Evolutionary conservation across 768 basidiomycete species (phyloP), one percentile per base, ranked within the genome.

Genomic region (Filobasidium floriforme): DNA sequence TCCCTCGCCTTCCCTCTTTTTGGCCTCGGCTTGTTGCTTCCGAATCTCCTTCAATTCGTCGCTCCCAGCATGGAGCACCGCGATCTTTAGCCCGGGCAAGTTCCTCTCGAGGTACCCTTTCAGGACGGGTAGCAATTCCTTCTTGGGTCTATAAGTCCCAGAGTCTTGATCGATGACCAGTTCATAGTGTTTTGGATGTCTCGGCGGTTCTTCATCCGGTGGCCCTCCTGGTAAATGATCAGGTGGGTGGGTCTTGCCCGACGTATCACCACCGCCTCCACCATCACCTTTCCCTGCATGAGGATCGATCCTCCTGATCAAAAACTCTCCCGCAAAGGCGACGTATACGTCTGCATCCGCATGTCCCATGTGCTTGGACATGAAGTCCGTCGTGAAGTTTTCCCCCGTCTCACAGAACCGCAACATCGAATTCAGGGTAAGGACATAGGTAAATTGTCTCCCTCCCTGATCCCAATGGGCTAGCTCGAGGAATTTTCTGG

Each of bases 401-500:
- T 89, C 88, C 18, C 89, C 89, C 2, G 89, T 92, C 76, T 90
- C 89, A 29, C 88, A 89, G 79, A 91, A 90, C 24, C 89, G 84
- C 69, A 90, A 82, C 10, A 88, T 83, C 68, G 89, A 89, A 62
- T 87, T 85, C 6, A 84, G 80, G 3, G 87, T 84, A 73, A 92
- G 86, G 75, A 91, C 83, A 79, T 91, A 92, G 44, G 90, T 91
- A 80, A 91, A 92, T 26, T 90, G 75, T 55, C 81, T 71, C 6
- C 78, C 80, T 40, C 80, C 79, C 51, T 80, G 74, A 41, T 82
- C 82, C 68, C 79, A 80, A 63, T 79, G 77, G 0, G 76, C 74
- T 80, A 83, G 80, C 11, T 79, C 73, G 57, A 82, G 71, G 70
- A 83, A 82, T 66, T 80, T 77, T 5, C 71, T 49, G 6, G 75